phyloP scores from a whole-genome alignment of 2,329 filamentous ascomycete species.

The Sphaerulina vaccinii region DNA sequence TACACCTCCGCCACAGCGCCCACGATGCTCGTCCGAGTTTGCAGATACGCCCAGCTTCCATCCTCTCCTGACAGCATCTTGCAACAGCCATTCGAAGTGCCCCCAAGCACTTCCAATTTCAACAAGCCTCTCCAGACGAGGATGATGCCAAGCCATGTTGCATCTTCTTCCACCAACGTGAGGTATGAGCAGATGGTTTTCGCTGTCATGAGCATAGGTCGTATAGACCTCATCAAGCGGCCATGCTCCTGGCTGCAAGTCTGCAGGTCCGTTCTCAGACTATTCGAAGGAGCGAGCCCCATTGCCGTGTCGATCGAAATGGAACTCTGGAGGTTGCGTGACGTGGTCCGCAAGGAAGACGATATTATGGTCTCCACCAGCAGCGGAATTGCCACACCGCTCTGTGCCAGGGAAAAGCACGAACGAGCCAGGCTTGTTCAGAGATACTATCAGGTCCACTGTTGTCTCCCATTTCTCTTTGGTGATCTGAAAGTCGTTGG shows the following conservation, averaged over 20 bases:
- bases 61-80: slow-evolving; percentile 29
- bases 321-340: slow-evolving; percentile 32
- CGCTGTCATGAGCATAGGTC: slow-evolving; percentile 38
- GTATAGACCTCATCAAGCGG: slow-evolving; percentile 42
- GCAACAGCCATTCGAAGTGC: slow-evolving; percentile 39
- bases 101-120: slow-evolving; percentile 42
- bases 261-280: slow-evolving; percentile 39
- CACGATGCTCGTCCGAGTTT: slow-evolving; percentile 41
- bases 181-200: slow-evolving; percentile 39
- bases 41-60: slow-evolving; percentile 40
- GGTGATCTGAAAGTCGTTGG: slow-evolving; percentile 44
- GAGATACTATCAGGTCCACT: slow-evolving; percentile 18
- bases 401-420: slow-evolving; percentile 39
- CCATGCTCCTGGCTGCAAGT: slow-evolving; percentile 38
- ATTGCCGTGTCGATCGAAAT: slow-evolving; percentile 36
- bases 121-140: slow-evolving; percentile 37
- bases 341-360: slow-evolving; percentile 38
- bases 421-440: slow-evolving; percentile 31
- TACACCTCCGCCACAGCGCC: slow-evolving; percentile 40
- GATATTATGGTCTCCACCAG: slow-evolving; percentile 35
- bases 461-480: slow-evolving; percentile 35
- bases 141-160: slow-evolving; percentile 41
- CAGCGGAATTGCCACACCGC: slow-evolving; percentile 41
- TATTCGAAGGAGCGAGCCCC: slow-evolving; percentile 41
- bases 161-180: slow-evolving; percentile 40